Evolutionary conservation across 345 rosid genomes (phyloP), one percentile per base, ranked within the genome.

Genomic region (Salix caprea): DNA sequence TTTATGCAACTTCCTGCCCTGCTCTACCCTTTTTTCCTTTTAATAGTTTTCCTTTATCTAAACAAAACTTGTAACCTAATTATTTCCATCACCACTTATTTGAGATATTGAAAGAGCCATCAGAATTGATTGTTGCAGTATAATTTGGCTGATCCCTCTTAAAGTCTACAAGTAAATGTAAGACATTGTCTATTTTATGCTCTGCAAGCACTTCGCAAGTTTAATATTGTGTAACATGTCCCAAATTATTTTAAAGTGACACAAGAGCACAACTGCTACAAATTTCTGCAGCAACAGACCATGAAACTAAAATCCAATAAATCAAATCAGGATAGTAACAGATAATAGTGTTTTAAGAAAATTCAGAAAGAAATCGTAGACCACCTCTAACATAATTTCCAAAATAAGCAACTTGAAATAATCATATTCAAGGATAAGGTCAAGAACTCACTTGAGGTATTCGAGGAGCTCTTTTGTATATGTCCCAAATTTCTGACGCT

Each of bases 401-500:
- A 65, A 39, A 60, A 23, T 4, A 65, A 65, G 50, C 12, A 0
- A 65, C 6, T 52, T 67, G 62, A 28, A 52, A 73, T 6, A 73
- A 34, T 69, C 67, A 77, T 60, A 75, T 61, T 36, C 36, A 7
- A 52, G 42, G 42, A 64, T 30, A 19, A 61, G 30, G 30, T 62
- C 48, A 50, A 21, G 72, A 36, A 70, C 81, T 75, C 80, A 90
- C 99, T 89, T 93, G 97, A 81, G 91, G 88, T 82, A 93, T 84
- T 81, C 84, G 88, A 69, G 96, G 96, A 58, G 91, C 83, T 72
- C 80, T 85, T 74, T 86, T 89, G 85, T 87, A 95, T 75, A 89
- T 84, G 66, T 87, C 89, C 99, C 97, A 95, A 76, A 93, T 91
- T 82, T 95, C 91, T 36, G 85, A 89, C 23, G 96, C 97, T 80